Percentiles rank a stretch among this genome's conserved stretches.
phyloP scores from a whole-genome alignment of 192 early-diverging fungal genomes.

The Chytriomyces confervae region DNA sequence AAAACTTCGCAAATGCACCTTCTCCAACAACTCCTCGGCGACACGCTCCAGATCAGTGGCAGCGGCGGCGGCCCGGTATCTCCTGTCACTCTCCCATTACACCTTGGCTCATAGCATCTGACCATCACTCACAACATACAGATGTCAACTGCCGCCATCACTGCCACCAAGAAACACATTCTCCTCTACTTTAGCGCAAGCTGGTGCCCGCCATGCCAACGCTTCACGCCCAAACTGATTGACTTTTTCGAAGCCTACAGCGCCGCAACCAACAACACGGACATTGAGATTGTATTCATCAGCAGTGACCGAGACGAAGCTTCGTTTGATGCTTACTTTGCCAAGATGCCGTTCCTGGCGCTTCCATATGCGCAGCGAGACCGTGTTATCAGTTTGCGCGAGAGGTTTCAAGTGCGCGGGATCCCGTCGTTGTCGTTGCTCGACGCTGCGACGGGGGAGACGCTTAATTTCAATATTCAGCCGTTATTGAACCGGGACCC shows the following conservation, averaged over 20 bases:
- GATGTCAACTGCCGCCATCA: not conserved
- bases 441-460: slow-evolving; percentile 1
- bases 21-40: too few species aligned
- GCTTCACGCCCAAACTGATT: slow-evolving; percentile 5
- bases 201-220: slow-evolving; percentile 17
- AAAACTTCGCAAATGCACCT: too few species aligned
- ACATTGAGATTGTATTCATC: slow-evolving; percentile 20
- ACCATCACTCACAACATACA: not conserved
- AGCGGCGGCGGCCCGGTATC: too few species aligned
- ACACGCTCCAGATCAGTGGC: too few species aligned
- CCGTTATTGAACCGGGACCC: slow-evolving; percentile 8
- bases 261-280: not conserved
- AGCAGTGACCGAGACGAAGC: slow-evolving; percentile 14
- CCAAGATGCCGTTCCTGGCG: slow-evolving; percentile 21
- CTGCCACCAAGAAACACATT: not conserved
- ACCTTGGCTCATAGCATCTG: too few species aligned
- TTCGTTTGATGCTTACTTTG: slow-evolving; percentile 15
- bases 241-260: slow-evolving; percentile 1
- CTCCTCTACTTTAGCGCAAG: slow-evolving; percentile 10
- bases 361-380: slow-evolving; percentile 20
- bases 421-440: not conserved
- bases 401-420: not conserved
- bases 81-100: too few species aligned
- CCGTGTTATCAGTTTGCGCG: not conserved
- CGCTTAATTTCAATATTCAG: not conserved